Percentiles rank a stretch among this genome's conserved stretches.
Conservation (phyloP, 2,329 filamentous ascomycete genomes). For the Aureobasidium melanogenum region DNA sequence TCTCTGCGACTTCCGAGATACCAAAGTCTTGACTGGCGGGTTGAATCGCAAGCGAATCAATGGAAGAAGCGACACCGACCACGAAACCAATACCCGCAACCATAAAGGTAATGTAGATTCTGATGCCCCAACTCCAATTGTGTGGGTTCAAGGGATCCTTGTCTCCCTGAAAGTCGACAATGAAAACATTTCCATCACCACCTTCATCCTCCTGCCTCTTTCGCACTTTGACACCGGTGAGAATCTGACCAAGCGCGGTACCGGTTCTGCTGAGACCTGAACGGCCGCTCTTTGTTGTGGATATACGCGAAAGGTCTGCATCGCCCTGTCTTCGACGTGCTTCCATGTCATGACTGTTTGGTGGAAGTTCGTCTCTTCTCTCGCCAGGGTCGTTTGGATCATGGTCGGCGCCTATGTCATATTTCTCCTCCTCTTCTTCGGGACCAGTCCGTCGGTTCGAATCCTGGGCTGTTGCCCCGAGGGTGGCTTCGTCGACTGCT, state of each 20-base stretch:
- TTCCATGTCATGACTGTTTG: conserved; percentile 12
- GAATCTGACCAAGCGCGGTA: conserved; percentile 24
- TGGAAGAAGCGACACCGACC: conserved; percentile 43
- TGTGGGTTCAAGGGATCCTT: conserved; percentile 29
- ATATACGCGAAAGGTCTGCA: conserved; percentile 20
- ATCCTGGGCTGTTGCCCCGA: background rate
- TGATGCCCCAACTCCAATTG: conserved; percentile 25
- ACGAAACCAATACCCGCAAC: conserved; percentile 39
- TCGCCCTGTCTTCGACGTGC: conserved; percentile 18
- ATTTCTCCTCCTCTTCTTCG: conserved; percentile 10
- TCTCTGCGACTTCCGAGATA: conserved; percentile 43
- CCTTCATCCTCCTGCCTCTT: conserved; percentile 28
- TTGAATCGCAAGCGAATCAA: conserved; percentile 42
- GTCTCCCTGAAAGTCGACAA: conserved; percentile 29
- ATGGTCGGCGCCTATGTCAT: background rate
- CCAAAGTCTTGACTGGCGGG: conserved; percentile 39
- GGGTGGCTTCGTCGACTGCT: background rate
- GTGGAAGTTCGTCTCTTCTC: conserved; percentile 14
- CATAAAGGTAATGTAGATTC: conserved; percentile 26
- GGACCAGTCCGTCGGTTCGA: background rate
- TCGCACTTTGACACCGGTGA: conserved; percentile 31
- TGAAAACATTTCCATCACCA: conserved; percentile 30
- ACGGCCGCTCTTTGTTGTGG: conserved; percentile 21
- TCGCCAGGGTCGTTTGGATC: conserved; percentile 7
- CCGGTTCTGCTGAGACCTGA: conserved; percentile 15